Evolutionary conservation across 2,329 filamentous ascomycete species (phyloP).

Genomic region (Aspergillus fischeri): DNA sequence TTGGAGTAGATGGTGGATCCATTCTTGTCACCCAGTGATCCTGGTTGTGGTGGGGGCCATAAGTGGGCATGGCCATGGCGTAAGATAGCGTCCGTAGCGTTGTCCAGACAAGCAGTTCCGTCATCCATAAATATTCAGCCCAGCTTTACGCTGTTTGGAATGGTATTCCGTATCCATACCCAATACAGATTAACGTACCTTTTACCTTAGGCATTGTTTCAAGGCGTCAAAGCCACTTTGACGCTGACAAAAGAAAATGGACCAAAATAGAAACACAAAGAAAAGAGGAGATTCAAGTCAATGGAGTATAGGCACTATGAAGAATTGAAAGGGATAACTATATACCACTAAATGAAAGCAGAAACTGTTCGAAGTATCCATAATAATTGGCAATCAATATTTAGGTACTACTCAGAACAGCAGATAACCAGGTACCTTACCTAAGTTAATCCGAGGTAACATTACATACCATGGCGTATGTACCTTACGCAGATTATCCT

Average conservation of each 20-base stretch:
- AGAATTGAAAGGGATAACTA: background rate
- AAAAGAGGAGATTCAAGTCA: background rate
- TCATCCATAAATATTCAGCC: background rate
- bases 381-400: too few species aligned
- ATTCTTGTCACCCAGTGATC: constrained; percentile 8
- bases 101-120: background rate
- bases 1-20: constrained; percentile 1
- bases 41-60: constrained; percentile 6
- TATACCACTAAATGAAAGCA: background rate
- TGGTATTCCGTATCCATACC: background rate
- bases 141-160: too few species aligned
- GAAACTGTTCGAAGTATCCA: too few species aligned
- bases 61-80: constrained; percentile 11
- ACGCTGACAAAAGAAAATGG: background rate
- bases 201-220: background rate
- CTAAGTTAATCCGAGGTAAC: too few species aligned
- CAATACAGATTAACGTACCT: background rate
- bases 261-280: background rate
- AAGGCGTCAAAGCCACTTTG: background rate
- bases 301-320: background rate
- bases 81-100: constrained; percentile 4
- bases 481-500: background rate
- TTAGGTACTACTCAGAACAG: background rate
- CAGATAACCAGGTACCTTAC: too few species aligned
- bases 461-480: background rate